A percentile compares a stretch with the other conserved stretches of the same genome.
These are phyloP conservation scores for Ormosia semicastrata DNA, from an alignment of 306 rosid species.

Conservation along the genomic window DNA sequence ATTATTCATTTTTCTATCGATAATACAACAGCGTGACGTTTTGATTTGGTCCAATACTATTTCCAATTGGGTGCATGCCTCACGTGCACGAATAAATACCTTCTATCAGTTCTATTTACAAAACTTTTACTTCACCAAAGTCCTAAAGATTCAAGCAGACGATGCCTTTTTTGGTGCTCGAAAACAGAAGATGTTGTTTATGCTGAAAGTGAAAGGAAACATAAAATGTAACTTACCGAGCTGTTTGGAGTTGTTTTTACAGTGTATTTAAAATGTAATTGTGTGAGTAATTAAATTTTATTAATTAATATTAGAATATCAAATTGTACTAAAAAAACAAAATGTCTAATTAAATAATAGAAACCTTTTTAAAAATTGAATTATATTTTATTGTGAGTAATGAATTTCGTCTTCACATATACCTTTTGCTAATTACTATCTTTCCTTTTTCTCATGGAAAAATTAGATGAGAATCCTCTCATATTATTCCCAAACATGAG, in stretches of 20 bases:
- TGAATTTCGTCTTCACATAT: too few relatives aligned
- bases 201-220: neutral
- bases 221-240: neutral
- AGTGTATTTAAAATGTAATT: too few relatives aligned
- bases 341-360: too few relatives aligned
- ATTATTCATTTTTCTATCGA: neutral
- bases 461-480: too few relatives aligned
- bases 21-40: neutral
- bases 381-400: too few relatives aligned
- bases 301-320: too few relatives aligned
- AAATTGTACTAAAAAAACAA: too few relatives aligned
- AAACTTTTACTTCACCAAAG: constrained; percentile 34
- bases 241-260: neutral
- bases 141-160: neutral
- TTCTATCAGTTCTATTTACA: neutral
- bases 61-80: constrained; percentile 27
- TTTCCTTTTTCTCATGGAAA: too few relatives aligned
- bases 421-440: too few relatives aligned
- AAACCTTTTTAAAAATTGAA: too few relatives aligned
- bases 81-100: constrained; percentile 29
- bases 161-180: neutral
- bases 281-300: too few relatives aligned
- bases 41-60: neutral
- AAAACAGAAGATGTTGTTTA: neutral
- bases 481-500: too few relatives aligned